Evolutionary conservation across 495 filamentous ascomycete genomes (phyloP).

Genomic region (Sordaria brevicollis): DNA sequence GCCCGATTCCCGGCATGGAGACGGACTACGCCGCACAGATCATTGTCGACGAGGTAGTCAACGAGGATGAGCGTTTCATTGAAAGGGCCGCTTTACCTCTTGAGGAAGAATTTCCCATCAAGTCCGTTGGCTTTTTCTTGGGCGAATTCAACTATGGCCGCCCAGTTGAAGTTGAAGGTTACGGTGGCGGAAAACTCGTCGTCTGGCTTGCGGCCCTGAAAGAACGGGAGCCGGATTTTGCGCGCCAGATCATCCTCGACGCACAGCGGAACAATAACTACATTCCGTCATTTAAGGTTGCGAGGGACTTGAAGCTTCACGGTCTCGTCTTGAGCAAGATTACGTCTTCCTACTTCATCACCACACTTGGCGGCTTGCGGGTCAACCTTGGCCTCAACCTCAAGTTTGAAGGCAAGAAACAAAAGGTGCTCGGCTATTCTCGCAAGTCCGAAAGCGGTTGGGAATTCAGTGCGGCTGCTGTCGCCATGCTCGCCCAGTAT

Average conservation of each 20-base stretch:
- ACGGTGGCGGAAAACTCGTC: conserved; percentile 61
- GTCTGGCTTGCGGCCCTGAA: conserved; percentile 61
- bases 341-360: conserved; percentile 82
- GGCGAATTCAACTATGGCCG: conserved; percentile 91
- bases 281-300: conserved; percentile 75
- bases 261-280: conserved; percentile 64
- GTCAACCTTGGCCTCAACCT: conserved; percentile 91
- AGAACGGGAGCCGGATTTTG: conserved; percentile 70
- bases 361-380: conserved; percentile 59
- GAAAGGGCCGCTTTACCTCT: conserved; percentile 78
- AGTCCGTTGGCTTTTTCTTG: conserved; percentile 82
- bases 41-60: conserved; percentile 81
- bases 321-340: conserved; percentile 88
- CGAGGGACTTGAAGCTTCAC: conserved; percentile 69
- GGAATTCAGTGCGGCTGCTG: conserved; percentile 86
- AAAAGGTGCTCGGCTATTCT: conserved; percentile 94
- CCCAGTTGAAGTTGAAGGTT: conserved; percentile 71
- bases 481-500: conserved; percentile 71
- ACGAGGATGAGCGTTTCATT: conserved; percentile 86
- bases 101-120: conserved; percentile 82
- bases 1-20: conserved; percentile 76
- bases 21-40: conserved; percentile 85
- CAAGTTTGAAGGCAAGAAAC: conserved; percentile 90
- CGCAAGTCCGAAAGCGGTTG: conserved; percentile 74
- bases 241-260: conserved; percentile 54